Evolutionary conservation across 345 rosid genomes (phyloP).

Genomic region (Salix exigua): DNA sequence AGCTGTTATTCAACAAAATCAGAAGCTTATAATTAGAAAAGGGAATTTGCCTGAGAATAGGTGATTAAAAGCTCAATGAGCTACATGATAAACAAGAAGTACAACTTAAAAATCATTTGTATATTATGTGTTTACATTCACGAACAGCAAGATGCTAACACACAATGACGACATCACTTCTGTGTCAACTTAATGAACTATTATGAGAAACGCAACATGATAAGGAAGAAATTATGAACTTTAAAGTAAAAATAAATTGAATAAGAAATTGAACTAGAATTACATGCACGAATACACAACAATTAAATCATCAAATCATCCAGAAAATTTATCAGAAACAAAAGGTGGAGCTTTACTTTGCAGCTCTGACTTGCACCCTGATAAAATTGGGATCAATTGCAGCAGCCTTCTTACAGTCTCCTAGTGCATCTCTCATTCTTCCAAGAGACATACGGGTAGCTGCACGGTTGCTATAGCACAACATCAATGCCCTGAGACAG

Average conservation of each 20-base stretch:
- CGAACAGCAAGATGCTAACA: not conserved
- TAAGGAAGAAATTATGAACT: not conserved
- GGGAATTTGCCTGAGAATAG: not conserved
- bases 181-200: not conserved
- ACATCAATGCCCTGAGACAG: constrained; percentile 80
- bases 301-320: not conserved
- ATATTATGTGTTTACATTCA: not conserved
- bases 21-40: not conserved
- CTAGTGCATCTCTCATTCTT: constrained; percentile 82
- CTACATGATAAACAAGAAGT: not conserved
- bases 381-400: constrained; percentile 77
- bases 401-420: constrained; percentile 77
- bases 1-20: not conserved
- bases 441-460: constrained; percentile 85
- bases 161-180: not conserved
- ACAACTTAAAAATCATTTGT: not conserved
- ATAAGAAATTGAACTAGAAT: not conserved
- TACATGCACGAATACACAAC: not conserved
- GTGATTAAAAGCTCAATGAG: not conserved
- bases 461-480: constrained; percentile 96
- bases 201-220: not conserved
- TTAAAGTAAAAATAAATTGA: not conserved
- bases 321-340: constrained; percentile 16
- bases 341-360: constrained; percentile 54
- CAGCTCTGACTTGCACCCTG: constrained; percentile 85